Evolutionary conservation across 331 rosid species (phyloP), one percentile per base, ranked within the genome.

Genomic region (Arachis monticola): DNA sequence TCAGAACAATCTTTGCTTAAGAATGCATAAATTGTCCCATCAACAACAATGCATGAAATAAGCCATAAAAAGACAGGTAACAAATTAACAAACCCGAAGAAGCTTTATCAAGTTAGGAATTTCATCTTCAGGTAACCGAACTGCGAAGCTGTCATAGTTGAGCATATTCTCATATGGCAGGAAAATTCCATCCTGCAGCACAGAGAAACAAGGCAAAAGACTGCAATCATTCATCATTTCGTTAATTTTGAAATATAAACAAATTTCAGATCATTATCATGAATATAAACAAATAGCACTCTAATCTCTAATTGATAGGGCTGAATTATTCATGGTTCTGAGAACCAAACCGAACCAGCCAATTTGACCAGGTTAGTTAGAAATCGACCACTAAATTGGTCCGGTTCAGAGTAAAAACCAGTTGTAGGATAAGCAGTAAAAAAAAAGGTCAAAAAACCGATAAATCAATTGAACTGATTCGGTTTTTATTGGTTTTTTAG

Each of bases 91-190:
- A 80, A 92, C 96, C 89, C 91, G 85, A 6, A 92, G 96, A 84
- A 88, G 82, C 74, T 82, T 87, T 32, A 89, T 85, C 84, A 91
- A 30, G 80, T 89, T 88, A 6, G 97, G 97, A 69, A 93, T 91
- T 70, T 91, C 97, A 1, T 87, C 91, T 85, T 93, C 98, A 3
- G 64, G 32, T 67, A 89, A 77, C 81, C 98, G 93, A 81, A 93
- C 89, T 67, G 97, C 93, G 84, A 89, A 93, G 79, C 88, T 93
- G 11, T 93, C 91, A 44, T 89, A 91, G 91, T 93, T 89, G 75
- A 93, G 86, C 79, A 91, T 81, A 73, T 91, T 93, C 83, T 93
- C 98, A 5, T 91, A 93, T 71, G 98, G 98, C 60, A 93, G 87
- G 83, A 89, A 91, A 86, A 91, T 89, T 40, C 98, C 97, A 88